Percentiles rank a stretch among this genome's conserved stretches.
phyloP scores from a whole-genome alignment of 2,329 filamentous ascomycete species.

The Penicillium sp. region DNA sequence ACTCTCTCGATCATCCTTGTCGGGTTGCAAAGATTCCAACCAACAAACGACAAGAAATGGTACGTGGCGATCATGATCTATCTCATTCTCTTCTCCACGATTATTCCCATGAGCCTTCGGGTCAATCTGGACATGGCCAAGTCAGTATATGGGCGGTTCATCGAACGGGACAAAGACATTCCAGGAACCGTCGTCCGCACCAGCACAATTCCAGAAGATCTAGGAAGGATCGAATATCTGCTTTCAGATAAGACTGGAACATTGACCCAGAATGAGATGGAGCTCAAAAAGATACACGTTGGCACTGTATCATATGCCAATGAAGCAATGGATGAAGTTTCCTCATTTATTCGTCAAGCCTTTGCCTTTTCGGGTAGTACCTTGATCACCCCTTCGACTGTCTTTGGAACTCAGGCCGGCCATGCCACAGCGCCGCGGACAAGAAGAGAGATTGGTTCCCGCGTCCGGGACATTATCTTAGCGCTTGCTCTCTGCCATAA shows the following conservation, averaged over 20 bases:
- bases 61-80: constrained; percentile 99
- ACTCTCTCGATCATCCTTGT: constrained; percentile 84
- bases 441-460: constrained; percentile 85
- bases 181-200: constrained; percentile 90
- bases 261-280: constrained; percentile 95
- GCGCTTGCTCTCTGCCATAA: constrained; percentile 95
- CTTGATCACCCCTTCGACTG: constrained; percentile 73
- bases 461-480: constrained; percentile 88
- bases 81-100: constrained; percentile 96
- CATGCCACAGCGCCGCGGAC: constrained; percentile 69
- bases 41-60: constrained; percentile 60
- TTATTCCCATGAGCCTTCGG: constrained; percentile 92
- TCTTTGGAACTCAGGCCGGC: constrained; percentile 60
- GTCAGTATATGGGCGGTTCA: constrained; percentile 92
- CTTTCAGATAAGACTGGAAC: constrained; percentile 98
- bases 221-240: constrained; percentile 93
- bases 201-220: constrained; percentile 94
- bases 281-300: constrained; percentile 97
- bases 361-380: constrained; percentile 67
- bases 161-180: constrained; percentile 86
- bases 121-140: constrained; percentile 98
- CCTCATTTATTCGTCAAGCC: constrained; percentile 78
- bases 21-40: constrained; percentile 75
- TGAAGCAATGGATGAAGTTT: constrained; percentile 97
- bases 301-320: constrained; percentile 98